Conservation (phyloP, 768 basidiomycete species). For the Rhodotorula kratochvilovae region DNA sequence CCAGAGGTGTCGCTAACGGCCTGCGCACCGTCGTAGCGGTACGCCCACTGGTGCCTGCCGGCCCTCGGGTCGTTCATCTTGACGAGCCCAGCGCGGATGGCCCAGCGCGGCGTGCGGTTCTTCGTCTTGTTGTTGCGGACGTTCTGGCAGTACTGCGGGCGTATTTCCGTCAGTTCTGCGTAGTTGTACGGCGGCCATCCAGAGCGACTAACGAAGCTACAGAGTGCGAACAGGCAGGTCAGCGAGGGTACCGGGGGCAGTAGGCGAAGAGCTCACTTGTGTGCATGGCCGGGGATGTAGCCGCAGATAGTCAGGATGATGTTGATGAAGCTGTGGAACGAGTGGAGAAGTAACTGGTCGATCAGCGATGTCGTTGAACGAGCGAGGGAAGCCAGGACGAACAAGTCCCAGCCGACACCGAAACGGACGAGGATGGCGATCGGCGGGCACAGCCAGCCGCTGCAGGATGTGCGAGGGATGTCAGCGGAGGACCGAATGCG, state of each 20-base stretch:
- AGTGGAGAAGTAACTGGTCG: no score
- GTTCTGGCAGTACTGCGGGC: constrained; percentile 39
- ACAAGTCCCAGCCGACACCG: constrained; percentile 40
- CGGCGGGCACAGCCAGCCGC: constrained; percentile 42
- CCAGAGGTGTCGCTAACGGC: not conserved
- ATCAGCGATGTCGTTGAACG: no score
- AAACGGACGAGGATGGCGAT: constrained; percentile 43
- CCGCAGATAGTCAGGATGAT: constrained; percentile 42
- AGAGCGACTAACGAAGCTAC: constrained; percentile 21
- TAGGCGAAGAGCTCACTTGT: constrained; percentile 21
- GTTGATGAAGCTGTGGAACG: constrained; percentile 36
- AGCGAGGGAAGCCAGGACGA: constrained; percentile 10
- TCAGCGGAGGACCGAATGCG: not conserved
- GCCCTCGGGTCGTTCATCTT: constrained; percentile 37
- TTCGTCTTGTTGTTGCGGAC: constrained; percentile 42
- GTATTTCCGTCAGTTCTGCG: fast-evolving
- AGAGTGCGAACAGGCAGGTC: not conserved
- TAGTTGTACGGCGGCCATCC: no score
- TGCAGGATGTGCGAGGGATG: not conserved
- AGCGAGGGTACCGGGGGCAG: no score
- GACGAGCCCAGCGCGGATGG: constrained; percentile 42
- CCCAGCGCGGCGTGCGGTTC: constrained; percentile 43
- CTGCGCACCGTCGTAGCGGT: constrained; percentile 40
- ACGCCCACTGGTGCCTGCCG: constrained; percentile 42
- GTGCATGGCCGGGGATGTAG: constrained; percentile 43